Conservation (phyloP, 2,329 filamentous ascomycete species). For the Ambrosiella beaveri region DNA sequence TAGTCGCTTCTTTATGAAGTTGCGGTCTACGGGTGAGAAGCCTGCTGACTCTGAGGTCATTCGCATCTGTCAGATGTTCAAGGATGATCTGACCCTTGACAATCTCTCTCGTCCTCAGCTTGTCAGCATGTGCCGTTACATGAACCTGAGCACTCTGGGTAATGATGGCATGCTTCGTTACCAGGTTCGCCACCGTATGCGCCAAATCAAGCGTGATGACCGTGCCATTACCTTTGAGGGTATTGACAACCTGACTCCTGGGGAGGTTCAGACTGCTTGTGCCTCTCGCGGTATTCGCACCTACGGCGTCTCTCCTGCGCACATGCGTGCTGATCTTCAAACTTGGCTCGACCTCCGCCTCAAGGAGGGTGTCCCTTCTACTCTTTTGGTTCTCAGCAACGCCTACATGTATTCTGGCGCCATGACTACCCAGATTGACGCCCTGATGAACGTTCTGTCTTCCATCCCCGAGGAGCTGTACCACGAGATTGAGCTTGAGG, state of each 20-base stretch:
- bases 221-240: constrained; percentile 86
- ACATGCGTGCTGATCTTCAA: constrained; percentile 75
- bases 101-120: constrained; percentile 90
- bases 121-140: constrained; percentile 94
- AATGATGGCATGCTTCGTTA: constrained; percentile 97
- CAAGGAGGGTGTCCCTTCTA: constrained; percentile 89
- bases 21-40: constrained; percentile 75
- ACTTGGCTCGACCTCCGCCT: constrained; percentile 90
- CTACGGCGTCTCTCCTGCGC: constrained; percentile 74
- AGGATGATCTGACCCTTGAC: constrained; percentile 91
- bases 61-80: constrained; percentile 98
- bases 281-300: constrained; percentile 84
- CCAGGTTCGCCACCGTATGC: constrained; percentile 91
- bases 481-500: constrained; percentile 98
- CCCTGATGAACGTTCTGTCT: constrained; percentile 77
- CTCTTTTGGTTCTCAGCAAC: constrained; percentile 85
- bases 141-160: constrained; percentile 93
- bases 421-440: constrained; percentile 78
- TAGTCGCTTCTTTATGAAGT: constrained; percentile 90
- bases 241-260: constrained; percentile 80
- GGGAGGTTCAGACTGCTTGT: constrained; percentile 81
- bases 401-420: constrained; percentile 96
- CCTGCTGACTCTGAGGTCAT: constrained; percentile 85
- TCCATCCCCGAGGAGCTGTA: constrained; percentile 95
- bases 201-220: constrained; percentile 97